phyloP scores from a whole-genome alignment of 345 rosid genomes.

The Kernera saxatilis region DNA sequence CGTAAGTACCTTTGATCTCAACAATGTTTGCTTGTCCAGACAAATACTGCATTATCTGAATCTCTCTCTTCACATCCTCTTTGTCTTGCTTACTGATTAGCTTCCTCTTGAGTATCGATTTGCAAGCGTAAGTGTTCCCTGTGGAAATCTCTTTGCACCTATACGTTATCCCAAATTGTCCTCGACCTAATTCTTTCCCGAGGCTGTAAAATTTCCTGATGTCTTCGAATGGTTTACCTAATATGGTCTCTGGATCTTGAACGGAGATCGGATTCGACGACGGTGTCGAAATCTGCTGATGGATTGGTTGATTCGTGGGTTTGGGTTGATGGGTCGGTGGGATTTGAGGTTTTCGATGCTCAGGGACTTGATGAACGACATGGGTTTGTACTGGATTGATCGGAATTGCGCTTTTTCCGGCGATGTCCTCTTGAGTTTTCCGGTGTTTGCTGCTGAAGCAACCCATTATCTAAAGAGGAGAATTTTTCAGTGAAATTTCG shows the following conservation, averaged over 20 bases:
- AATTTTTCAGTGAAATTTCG: no score
- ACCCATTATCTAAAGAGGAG: conserved; percentile 42
- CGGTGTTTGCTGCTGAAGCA: conserved; percentile 47
- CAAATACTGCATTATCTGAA: conserved; percentile 81
- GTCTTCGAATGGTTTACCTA: conserved; percentile 71
- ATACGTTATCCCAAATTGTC: conserved; percentile 83
- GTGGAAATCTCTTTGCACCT: conserved; percentile 62
- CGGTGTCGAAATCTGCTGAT: conserved; percentile 11
- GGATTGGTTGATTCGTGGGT: conserved; percentile 12
- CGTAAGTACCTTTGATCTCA: conserved; percentile 70
- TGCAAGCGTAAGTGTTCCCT: conserved; percentile 64
- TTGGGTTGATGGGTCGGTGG: conserved; percentile 19
- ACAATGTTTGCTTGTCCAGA: conserved; percentile 79
- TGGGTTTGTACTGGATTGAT: conserved; percentile 23
- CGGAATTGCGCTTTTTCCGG: conserved; percentile 24
- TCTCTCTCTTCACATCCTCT: conserved; percentile 72
- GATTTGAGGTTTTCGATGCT: conserved; percentile 23
- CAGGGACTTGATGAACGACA: conserved; percentile 19
- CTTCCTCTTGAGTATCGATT: conserved; percentile 72
- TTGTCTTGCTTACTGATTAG: conserved; percentile 51
- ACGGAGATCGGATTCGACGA: conserved; percentile 2
- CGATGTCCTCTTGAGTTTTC: conserved; percentile 22
- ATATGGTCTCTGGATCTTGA: conserved; percentile 39
- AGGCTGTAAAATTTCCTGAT: conserved; percentile 47
- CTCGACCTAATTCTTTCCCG: conserved; percentile 79